Base-by-base conservation (phyloP, 2,329 filamentous ascomycete species). In the Trichoderma arundinaceum region DNA sequence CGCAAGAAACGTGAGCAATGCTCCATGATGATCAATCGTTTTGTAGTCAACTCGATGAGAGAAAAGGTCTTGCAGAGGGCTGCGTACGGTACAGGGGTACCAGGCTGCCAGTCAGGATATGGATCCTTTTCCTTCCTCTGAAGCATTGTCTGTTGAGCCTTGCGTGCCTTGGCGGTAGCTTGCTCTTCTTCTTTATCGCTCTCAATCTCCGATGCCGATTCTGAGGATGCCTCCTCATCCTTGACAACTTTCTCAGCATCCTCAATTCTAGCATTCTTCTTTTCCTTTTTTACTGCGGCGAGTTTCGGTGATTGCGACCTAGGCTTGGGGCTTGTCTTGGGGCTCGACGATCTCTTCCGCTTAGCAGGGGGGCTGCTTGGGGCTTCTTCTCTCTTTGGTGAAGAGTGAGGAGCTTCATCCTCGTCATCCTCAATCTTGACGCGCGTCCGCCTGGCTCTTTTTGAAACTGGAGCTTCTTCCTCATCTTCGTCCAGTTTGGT, bases 21-120 rank as follows among this genome's bases (percentile, higher is more conserved):
- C 17, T 94, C 91, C 70, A 91, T 86, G 68, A 99, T 99, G 68
- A 93, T 84, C 49, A 99, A 80, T 63, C 95, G 88, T 76, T 98
- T 98, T 6, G 92, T 92, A 0, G 94, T 99, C 83, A 97, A 89
- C 79, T 99, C 95, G 61, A 98, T 89, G 39, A 97, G 87, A 1
- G 94, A 97, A 73, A 98, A 98, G 0, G 95, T 98, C 10, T 88
- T 92, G 78, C 95, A 98, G 7, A 99, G 84, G 12, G 95, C 95
- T 32, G 93, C 94, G 73, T 98, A 99, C 0, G 95, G 95, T 1
- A 97, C 94, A 10, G 94, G 92, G 54, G 91, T 86, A 53, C 94
- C 94, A 53, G 90, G 81, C 75, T 92, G 91, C 95, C 95, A 99
- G 77, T 99, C 94, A 0, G 94, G 94, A 77, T 94, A 98, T n/a